Conservation (phyloP, 2,329 filamentous ascomycete genomes). For the Fusarium multiceps region DNA sequence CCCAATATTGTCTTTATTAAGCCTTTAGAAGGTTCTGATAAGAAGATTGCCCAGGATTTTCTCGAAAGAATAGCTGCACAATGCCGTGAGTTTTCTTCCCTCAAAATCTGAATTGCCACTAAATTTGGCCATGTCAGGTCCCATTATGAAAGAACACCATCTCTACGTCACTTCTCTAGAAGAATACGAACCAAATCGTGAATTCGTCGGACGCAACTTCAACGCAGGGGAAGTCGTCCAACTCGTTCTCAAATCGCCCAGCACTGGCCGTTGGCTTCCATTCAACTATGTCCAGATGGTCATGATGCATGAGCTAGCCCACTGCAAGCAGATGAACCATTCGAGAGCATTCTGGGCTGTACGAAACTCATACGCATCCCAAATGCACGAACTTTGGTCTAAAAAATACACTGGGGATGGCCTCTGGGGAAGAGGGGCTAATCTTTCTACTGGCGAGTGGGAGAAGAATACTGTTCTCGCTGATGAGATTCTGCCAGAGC, state of each 20-base stretch:
- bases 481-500: slow-evolving; percentile 71
- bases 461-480: slow-evolving; percentile 63
- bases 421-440: slow-evolving; percentile 80
- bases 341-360: slow-evolving; percentile 83
- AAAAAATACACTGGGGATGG: slow-evolving; percentile 82
- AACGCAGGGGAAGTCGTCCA: slow-evolving; percentile 90
- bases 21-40: slow-evolving; percentile 73
- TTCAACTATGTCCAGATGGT: slow-evolving; percentile 91
- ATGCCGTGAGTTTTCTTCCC: slow-evolving; percentile 64
- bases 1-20: slow-evolving; percentile 87
- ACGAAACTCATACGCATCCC: slow-evolving; percentile 75
- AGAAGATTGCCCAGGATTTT: slow-evolving; percentile 74
- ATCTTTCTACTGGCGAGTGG: slow-evolving; percentile 70
- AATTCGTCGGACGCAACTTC: slow-evolving; percentile 91
- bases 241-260: slow-evolving; percentile 78
- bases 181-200: slow-evolving; percentile 82
- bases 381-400: slow-evolving; percentile 77
- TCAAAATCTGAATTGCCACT: not conserved
- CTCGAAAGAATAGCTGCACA: slow-evolving; percentile 83
- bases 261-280: slow-evolving; percentile 77
- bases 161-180: slow-evolving; percentile 77
- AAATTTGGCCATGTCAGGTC: slow-evolving; percentile 56
- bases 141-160: slow-evolving; percentile 75
- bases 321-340: slow-evolving; percentile 94
- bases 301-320: slow-evolving; percentile 93